Base-by-base conservation (phyloP, 2,329 filamentous ascomycete species). In the Berkeleyomyces basicola region DNA sequence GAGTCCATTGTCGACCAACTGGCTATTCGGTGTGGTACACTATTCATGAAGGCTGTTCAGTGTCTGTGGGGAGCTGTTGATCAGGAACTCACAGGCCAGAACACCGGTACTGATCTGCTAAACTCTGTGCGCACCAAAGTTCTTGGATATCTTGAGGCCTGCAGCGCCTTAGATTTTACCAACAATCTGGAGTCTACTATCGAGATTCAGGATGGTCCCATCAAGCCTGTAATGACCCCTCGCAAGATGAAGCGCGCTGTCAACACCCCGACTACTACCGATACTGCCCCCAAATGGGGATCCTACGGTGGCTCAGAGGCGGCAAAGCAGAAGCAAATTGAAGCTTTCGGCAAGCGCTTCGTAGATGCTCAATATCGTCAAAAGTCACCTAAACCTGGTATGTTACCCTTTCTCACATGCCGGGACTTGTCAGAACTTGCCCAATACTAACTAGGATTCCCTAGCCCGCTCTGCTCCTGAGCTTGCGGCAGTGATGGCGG, bases 41-140 rank as follows among this genome's bases (percentile, higher is more conserved):
- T 87, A 0, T 92, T 90, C 71, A 85, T 84, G 79, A 86, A 84
- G 69, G 87, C 86, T 0, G 86, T 89, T 1, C 81, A 87, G 69
- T 78, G 82, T 2, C 90, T 87, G 68, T 84, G 86, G 77, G 78
- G 78, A 64, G 84, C 86, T n/a, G 83, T 86, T 2, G 85, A 90
- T 59, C 77, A 81, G 46, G 81, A 83, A 63, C 72, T 82, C 6
- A 72, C 74, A 0, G 79, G 78, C 1, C 71, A 72, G 40, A 53
- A 40, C 0, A 73, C 74, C 3, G 75, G 76, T 2, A 81, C 83
- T 61, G 74, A 78, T 16, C 74, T 84, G 37, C 72, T 80, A 55
- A 80, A 73, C 23, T 83, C 49, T 3, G 49, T 61, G 0, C 81
- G 85, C 68, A 74, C 76, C 43, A 78, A 77, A 64, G 76, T 78